These are phyloP conservation scores for Penicillium sp. DNA, from an alignment of 2,329 filamentous ascomycete genomes.

Conservation along the genomic window DNA sequence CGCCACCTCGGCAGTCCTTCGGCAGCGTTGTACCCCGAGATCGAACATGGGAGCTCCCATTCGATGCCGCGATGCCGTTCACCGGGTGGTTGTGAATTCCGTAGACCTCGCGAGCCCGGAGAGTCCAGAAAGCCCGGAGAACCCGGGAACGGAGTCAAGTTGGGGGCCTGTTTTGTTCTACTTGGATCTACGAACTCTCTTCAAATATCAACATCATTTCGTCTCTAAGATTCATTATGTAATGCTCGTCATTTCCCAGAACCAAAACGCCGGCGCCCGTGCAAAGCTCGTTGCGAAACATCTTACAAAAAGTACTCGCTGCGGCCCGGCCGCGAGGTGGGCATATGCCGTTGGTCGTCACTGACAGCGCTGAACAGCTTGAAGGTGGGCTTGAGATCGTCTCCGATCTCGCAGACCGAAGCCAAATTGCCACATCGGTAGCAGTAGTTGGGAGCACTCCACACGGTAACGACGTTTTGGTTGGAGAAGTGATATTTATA, in stretches of 20 bases:
- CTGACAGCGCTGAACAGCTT: conserved; percentile 53
- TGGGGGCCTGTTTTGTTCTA: not conserved
- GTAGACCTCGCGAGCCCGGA: not conserved
- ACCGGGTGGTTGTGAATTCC: not conserved
- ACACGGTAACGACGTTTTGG: conserved; percentile 84
- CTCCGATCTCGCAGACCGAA: conserved; percentile 83
- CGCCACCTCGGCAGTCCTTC: too few species aligned
- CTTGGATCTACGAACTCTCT: not conserved
- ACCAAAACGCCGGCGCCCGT: conserved; percentile 37
- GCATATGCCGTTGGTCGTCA: conserved; percentile 48
- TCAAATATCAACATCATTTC: conserved; percentile 29
- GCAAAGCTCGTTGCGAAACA: conserved; percentile 27
- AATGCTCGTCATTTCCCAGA: conserved; percentile 27
- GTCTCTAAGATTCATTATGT: conserved; percentile 37
- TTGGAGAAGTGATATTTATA: conserved; percentile 93
- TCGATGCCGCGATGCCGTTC: not conserved
- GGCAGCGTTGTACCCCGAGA: not conserved
- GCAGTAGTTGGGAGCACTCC: conserved; percentile 87
- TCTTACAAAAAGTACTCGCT: conserved; percentile 50
- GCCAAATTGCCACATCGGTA: conserved; percentile 94
- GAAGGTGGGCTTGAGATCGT: conserved; percentile 84
- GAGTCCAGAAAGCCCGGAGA: not conserved
- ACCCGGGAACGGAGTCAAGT: not conserved
- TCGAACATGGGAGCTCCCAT: not conserved
- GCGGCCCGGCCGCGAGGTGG: conserved; percentile 44